A percentile compares a stretch with the other conserved stretches of the same genome.
Evolutionary conservation across 176 grass and related monocot species (phyloP).

Genomic region (Saccharum officinarum): DNA sequence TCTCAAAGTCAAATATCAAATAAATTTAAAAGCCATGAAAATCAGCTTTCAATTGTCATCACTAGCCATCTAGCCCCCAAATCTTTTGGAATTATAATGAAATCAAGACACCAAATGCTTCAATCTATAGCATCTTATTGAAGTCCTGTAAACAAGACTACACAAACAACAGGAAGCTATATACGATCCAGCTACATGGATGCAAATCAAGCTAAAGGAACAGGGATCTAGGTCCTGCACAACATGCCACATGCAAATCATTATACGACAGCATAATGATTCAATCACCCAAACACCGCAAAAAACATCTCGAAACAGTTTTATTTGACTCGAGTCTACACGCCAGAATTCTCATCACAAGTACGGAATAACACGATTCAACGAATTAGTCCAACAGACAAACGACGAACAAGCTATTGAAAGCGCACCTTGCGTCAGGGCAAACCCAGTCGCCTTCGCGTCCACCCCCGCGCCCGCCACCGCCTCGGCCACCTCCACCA

Average conservation of each 20-base stretch:
- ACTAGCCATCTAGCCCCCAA: background rate
- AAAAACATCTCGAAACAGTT: background rate
- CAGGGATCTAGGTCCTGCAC: background rate
- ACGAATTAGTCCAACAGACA: background rate
- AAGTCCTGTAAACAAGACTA: background rate
- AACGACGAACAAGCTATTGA: background rate
- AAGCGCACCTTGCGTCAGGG: constrained; percentile 60
- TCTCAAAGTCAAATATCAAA: background rate
- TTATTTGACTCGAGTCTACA: background rate
- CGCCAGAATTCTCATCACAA: background rate
- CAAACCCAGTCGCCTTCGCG: constrained; percentile 88
- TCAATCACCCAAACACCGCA: background rate
- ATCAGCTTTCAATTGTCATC: background rate
- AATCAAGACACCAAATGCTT: background rate
- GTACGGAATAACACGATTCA: background rate
- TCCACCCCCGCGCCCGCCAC: constrained; percentile 46
- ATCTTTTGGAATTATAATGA: background rate
- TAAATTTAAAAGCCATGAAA: background rate
- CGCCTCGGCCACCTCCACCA: background rate
- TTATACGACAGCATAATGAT: background rate
- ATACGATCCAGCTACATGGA: background rate
- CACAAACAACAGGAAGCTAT: background rate
- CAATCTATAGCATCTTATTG: background rate
- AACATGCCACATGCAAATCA: background rate
- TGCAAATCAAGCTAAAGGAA: constrained; percentile 2